These are phyloP conservation scores for Ramicandelaber brevisporus DNA, from an alignment of 192 early-diverging fungal genomes.

Conservation along the genomic window DNA sequence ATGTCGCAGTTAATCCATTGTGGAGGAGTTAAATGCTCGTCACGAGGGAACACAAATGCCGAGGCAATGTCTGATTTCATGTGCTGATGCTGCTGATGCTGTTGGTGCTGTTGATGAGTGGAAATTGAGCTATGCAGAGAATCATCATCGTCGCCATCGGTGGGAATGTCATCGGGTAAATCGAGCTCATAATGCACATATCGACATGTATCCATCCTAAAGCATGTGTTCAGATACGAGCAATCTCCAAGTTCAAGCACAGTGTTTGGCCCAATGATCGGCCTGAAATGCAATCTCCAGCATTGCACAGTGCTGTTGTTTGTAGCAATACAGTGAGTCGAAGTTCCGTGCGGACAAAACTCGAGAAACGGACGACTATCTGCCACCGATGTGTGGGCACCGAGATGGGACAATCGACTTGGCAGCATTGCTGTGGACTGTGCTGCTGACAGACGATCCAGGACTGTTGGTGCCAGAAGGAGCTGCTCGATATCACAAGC, in stretches of 20 bases:
- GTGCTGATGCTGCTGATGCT: too few relatives aligned
- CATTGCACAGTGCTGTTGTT: too few relatives aligned
- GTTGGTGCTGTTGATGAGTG: neutral
- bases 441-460: too few relatives aligned
- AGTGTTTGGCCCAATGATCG: conserved; percentile 20
- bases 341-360: too few relatives aligned
- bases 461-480: too few relatives aligned
- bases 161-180: conserved; percentile 6
- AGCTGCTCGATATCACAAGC: too few relatives aligned
- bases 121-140: neutral
- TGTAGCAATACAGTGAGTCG: too few relatives aligned
- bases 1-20: conserved; percentile 41
- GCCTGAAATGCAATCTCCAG: conserved; percentile 25
- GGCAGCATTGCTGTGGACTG: too few relatives aligned
- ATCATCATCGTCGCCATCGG: conserved; percentile 3
- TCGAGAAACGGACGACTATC: too few relatives aligned
- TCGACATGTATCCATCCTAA: conserved; percentile 29
- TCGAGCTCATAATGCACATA: conserved; percentile 36
- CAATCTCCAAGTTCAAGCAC: conserved; percentile 26
- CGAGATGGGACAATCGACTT: too few relatives aligned
- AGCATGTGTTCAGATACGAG: conserved; percentile 38
- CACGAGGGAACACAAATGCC: neutral
- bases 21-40: conserved; percentile 20
- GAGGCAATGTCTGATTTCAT: neutral
- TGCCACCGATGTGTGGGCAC: too few relatives aligned